Evolutionary conservation across 164 flowering plant species (phyloP).

Genomic region (Akebia trifoliata): DNA sequence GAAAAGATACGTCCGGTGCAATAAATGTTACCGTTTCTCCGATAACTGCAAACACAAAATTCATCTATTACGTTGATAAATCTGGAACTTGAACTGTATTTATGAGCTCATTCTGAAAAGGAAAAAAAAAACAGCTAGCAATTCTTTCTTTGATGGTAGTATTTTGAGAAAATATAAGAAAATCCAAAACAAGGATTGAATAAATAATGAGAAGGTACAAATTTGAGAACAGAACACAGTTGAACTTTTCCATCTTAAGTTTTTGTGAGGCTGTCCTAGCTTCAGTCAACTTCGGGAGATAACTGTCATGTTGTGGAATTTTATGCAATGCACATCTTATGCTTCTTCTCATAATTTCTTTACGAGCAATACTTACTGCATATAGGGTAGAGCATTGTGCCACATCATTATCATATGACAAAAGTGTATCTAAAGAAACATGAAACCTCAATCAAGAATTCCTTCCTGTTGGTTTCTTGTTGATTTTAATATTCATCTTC

Average conservation of each 20-base stretch:
- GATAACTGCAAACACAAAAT: constrained; percentile 52
- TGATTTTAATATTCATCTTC: neutral
- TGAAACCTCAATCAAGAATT: neutral
- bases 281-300: neutral
- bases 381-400: neutral
- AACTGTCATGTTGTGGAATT: neutral
- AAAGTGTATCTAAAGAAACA: neutral
- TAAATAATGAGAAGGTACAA: neutral
- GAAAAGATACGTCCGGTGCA: constrained; percentile 42
- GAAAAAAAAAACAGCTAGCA: neutral
- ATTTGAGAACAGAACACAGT: too few species aligned
- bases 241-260: too few species aligned
- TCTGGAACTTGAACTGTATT: neutral
- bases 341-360: neutral
- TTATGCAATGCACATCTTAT: neutral
- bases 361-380: neutral
- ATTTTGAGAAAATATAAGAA: neutral
- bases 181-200: neutral
- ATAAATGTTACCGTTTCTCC: constrained; percentile 82
- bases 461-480: neutral
- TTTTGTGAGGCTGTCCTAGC: too few species aligned
- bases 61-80: neutral
- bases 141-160: neutral
- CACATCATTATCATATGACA: neutral
- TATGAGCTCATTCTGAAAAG: too few species aligned